Evolutionary conservation across 257 asterid genomes (phyloP).

Genomic region (Prunella vulgaris): DNA sequence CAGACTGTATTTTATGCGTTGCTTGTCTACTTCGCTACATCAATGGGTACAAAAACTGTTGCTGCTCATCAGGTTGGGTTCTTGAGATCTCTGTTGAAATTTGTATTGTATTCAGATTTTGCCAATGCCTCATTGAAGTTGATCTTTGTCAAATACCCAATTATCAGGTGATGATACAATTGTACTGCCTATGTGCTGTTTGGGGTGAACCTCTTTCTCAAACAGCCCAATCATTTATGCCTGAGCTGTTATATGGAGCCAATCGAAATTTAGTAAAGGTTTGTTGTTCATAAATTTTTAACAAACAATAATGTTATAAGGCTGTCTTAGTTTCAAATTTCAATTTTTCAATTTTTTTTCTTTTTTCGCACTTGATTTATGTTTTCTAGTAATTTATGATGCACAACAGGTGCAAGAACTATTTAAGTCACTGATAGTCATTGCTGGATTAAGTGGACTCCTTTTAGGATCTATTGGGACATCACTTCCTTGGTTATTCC

Average conservation of each 20-base stretch:
- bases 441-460: slow-evolving; percentile 63
- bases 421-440: slow-evolving; percentile 62
- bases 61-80: slow-evolving; percentile 84
- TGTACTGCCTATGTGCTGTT: slow-evolving; percentile 68
- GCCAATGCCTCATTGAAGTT: neutral
- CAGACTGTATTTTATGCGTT: slow-evolving; percentile 61
- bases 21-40: slow-evolving; percentile 72
- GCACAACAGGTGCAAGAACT: slow-evolving; percentile 49
- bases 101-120: neutral
- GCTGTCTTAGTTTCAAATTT: slow-evolving; percentile 2
- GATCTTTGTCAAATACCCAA: slow-evolving; percentile 1
- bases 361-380: neutral
- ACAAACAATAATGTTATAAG: neutral
- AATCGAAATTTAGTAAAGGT: slow-evolving; percentile 66
- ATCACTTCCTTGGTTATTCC: slow-evolving; percentile 67
- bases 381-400: neutral
- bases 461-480: slow-evolving; percentile 61
- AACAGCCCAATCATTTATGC: slow-evolving; percentile 90
- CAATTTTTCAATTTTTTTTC: neutral
- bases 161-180: slow-evolving; percentile 75
- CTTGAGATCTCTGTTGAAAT: neutral
- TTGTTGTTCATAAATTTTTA: slow-evolving; percentile 7
- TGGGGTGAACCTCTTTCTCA: slow-evolving; percentile 94
- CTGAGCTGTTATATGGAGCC: slow-evolving; percentile 72
- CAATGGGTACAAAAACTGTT: slow-evolving; percentile 66